Conservation (phyloP, 805 yeast genomes). For the Saccharomycopsis javanensis region DNA sequence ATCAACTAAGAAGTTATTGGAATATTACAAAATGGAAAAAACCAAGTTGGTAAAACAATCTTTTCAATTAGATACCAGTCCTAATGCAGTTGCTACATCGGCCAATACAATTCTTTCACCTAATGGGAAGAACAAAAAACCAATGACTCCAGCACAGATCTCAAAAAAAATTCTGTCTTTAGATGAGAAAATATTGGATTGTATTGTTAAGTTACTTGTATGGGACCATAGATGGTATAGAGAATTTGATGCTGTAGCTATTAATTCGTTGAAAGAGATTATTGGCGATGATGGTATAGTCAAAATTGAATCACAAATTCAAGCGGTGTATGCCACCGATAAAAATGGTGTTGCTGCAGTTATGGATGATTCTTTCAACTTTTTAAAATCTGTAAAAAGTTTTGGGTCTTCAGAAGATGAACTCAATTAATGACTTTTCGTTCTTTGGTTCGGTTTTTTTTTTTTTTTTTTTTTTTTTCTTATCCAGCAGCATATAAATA, state of each 20-base stretch:
- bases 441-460: background rate
- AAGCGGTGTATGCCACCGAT: constrained; percentile 48
- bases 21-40: constrained; percentile 48
- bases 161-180: constrained; percentile 32
- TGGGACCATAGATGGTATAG: constrained; percentile 98
- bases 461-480: background rate
- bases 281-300: constrained; percentile 71
- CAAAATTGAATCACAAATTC: constrained; percentile 63
- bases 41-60: constrained; percentile 24
- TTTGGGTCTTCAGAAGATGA: constrained; percentile 3
- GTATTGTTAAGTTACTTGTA: constrained; percentile 71
- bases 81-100: constrained; percentile 20
- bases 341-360: constrained; percentile 49
- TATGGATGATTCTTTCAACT: constrained; percentile 42
- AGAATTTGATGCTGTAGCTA: constrained; percentile 68
- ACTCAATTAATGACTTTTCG: background rate
- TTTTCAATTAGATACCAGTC: constrained; percentile 8
- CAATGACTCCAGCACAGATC: constrained; percentile 23
- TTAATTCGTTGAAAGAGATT: constrained; percentile 47
- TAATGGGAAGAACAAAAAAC: constrained; percentile 16
- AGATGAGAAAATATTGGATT: constrained; percentile 45
- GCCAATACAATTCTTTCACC: constrained; percentile 26
- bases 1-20: constrained; percentile 65
- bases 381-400: constrained; percentile 25
- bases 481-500: background rate